Evolutionary conservation across 768 basidiomycete genomes (phyloP).

Genomic region (Cystoderma amianthinum): DNA sequence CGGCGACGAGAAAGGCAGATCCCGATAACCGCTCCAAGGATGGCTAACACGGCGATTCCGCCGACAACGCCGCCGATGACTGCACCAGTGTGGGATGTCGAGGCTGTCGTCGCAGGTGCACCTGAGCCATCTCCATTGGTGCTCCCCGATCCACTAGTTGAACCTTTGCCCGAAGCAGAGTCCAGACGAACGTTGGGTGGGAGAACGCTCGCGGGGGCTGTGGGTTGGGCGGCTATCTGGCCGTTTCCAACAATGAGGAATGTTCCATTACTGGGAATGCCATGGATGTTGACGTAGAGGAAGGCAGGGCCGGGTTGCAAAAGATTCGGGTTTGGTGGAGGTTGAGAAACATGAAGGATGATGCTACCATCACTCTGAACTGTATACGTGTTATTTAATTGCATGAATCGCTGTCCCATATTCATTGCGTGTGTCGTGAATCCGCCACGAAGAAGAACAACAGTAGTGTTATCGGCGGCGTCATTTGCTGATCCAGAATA

Average conservation of each 20-base stretch:
- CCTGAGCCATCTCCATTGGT: slow-evolving; percentile 12
- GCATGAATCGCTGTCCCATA: slow-evolving; percentile 77
- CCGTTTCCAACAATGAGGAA: slow-evolving; percentile 78
- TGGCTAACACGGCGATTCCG: slow-evolving; percentile 41
- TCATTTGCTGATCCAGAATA: slow-evolving; percentile 63
- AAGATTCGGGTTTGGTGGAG: slow-evolving; percentile 78
- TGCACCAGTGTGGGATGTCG: slow-evolving; percentile 13
- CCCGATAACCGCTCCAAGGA: slow-evolving; percentile 47
- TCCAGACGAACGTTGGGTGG: slow-evolving; percentile 42
- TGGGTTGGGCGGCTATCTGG: slow-evolving; percentile 65
- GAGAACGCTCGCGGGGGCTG: slow-evolving; percentile 30
- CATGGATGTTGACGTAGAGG: slow-evolving; percentile 76
- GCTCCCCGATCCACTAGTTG: background rate
- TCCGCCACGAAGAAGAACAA: slow-evolving; percentile 75
- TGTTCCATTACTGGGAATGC: slow-evolving; percentile 77
- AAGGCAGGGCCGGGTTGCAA: slow-evolving; percentile 87
- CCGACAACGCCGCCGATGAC: slow-evolving; percentile 48
- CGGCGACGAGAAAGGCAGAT: slow-evolving; percentile 45
- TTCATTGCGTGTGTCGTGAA: slow-evolving; percentile 86
- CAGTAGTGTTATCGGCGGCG: slow-evolving; percentile 67
- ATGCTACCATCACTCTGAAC: slow-evolving; percentile 75
- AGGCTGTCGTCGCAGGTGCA: slow-evolving; percentile 4
- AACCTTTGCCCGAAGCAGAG: slow-evolving; percentile 22
- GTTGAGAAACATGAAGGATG: slow-evolving; percentile 72
- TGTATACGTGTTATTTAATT: slow-evolving; percentile 82